Percentiles rank a stretch among this genome's conserved stretches.
These are phyloP conservation scores for Elsinoe perseae DNA, from an alignment of 2,329 filamentous ascomycete species.

Conservation along the genomic window DNA sequence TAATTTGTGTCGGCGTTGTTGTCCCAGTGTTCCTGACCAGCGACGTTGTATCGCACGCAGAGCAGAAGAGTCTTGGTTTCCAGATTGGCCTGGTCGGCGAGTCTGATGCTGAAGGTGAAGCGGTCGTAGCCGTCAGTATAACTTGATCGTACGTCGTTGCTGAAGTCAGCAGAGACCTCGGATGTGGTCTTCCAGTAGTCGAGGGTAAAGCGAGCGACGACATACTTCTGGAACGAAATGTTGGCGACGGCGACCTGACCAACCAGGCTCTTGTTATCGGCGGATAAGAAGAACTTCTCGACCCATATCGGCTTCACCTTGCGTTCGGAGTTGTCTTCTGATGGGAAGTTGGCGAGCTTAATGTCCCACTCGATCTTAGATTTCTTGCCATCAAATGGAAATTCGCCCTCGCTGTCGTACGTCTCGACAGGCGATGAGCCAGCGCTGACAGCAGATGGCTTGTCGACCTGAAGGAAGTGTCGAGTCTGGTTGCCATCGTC, in stretches of 20 bases:
- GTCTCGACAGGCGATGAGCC: constrained; percentile 83
- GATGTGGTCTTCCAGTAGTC: constrained; percentile 99
- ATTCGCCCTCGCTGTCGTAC: constrained; percentile 81
- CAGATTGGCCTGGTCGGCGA: constrained; percentile 83
- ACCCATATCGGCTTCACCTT: constrained; percentile 63
- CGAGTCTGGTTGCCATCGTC: constrained; percentile 92
- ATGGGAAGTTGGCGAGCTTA: constrained; percentile 71
- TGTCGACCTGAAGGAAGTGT: constrained; percentile 89
- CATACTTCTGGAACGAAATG: constrained; percentile 77
- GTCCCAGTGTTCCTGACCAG: constrained; percentile 86
- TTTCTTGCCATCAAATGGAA: constrained; percentile 64
- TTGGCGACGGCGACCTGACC: constrained; percentile 82
- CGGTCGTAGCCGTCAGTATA: constrained; percentile 63
- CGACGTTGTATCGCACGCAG: constrained; percentile 80
- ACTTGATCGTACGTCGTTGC: constrained; percentile 64
- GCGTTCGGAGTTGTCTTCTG: constrained; percentile 52
- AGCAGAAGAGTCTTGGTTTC: constrained; percentile 89
- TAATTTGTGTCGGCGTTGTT: constrained; percentile 85
- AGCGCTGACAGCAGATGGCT: constrained; percentile 91
- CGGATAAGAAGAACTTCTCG: constrained; percentile 78
- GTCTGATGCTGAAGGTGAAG: constrained; percentile 89
- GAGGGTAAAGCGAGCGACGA: constrained; percentile 88
- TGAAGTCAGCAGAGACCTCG: constrained; percentile 83
- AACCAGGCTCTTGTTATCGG: constrained; percentile 77
- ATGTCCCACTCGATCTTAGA: constrained; percentile 76